Evolutionary conservation across 1,284 basidiomycete species (phyloP), one percentile per base, ranked within the genome.

Genomic region (Trichosporon asahii): DNA sequence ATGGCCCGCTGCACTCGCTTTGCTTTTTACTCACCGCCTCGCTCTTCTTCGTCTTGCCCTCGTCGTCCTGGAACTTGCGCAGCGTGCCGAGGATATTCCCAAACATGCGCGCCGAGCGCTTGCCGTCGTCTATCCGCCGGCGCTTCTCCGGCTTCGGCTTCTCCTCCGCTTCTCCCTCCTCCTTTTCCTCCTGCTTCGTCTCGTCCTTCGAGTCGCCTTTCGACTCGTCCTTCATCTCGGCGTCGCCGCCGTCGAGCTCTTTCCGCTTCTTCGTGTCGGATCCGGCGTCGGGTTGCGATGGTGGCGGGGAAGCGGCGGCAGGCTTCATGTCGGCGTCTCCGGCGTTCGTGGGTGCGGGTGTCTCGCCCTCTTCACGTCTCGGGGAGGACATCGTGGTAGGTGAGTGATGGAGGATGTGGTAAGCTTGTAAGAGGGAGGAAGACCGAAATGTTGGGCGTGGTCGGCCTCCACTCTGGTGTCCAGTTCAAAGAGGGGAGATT

Each of bases 81-180:
- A 84, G 72, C n/a, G 81, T 83, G 6, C 82, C 82, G 44, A 84
- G 70, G 9, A 84, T 70, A 68, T 82, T 83, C 0, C 83, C 83
- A 65, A 84, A 82, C 67, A 84, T 67, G 31, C 83, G 64, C 69
- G 79, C 79, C 1, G 79, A 76, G 53, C 83, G 74, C 14, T 78
- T 79, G 67, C 76, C 77, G 67, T 84, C 83, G 65, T 84, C 82
- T 25, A 68, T 68, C 64, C 71, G 70, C 4, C 72, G 25, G 65
- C 77, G 75, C n/a, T 74, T 74, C 15, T 63, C 53, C 0, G 49
- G 29, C 23, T 15, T 33, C n/a, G 60, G 44, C 14, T 46, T 60
- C 49, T 64, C 64, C 25, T 35, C 31, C 2, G 61, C 29, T 9
- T 64, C 44, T 9, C 31, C 23, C 57, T 63, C 33, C 55, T 33